phyloP scores from a whole-genome alignment of 345 rosid genomes.

The Heritiera littoralis region DNA sequence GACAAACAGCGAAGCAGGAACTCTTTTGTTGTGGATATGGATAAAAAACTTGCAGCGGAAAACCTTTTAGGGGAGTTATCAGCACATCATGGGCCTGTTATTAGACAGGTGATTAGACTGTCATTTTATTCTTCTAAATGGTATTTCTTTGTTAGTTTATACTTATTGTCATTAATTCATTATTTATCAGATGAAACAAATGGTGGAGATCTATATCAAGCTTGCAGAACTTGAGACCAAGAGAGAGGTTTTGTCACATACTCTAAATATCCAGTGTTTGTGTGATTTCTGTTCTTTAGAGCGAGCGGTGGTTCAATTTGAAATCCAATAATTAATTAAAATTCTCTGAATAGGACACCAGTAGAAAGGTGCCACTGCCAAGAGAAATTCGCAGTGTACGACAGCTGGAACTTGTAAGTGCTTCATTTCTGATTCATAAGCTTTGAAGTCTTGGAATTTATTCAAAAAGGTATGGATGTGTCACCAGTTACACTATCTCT shows the following conservation, averaged over 20 bases:
- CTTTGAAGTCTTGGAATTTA: not conserved
- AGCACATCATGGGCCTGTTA: slow-evolving; percentile 69
- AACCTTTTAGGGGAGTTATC: slow-evolving; percentile 71
- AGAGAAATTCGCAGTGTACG: slow-evolving; percentile 87
- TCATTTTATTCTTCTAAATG: not conserved
- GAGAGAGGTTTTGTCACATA: slow-evolving; percentile 70
- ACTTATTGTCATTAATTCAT: not conserved
- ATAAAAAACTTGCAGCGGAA: slow-evolving; percentile 89
- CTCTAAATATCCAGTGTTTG: slow-evolving; percentile 4
- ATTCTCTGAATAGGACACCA: slow-evolving; percentile 60
- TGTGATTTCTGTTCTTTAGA: slow-evolving; percentile 5
- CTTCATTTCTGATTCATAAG: not conserved
- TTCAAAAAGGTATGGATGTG: not conserved
- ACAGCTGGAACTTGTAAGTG: slow-evolving; percentile 81
- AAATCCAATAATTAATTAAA: slow-evolving; percentile 16
- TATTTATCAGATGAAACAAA: slow-evolving; percentile 74
- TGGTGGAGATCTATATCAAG: slow-evolving; percentile 94
- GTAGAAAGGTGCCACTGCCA: slow-evolving; percentile 65
- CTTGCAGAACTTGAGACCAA: slow-evolving; percentile 95
- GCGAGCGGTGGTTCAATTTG: slow-evolving; percentile 17
- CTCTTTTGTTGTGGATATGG: slow-evolving; percentile 87
- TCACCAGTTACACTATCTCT: not conserved
- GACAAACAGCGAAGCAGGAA: slow-evolving; percentile 89
- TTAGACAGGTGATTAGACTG: slow-evolving; percentile 57
- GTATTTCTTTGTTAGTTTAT: slow-evolving; percentile 1